These are phyloP conservation scores for Cercis canadensis DNA, from an alignment of 306 rosid genomes.

Conservation along the genomic window DNA sequence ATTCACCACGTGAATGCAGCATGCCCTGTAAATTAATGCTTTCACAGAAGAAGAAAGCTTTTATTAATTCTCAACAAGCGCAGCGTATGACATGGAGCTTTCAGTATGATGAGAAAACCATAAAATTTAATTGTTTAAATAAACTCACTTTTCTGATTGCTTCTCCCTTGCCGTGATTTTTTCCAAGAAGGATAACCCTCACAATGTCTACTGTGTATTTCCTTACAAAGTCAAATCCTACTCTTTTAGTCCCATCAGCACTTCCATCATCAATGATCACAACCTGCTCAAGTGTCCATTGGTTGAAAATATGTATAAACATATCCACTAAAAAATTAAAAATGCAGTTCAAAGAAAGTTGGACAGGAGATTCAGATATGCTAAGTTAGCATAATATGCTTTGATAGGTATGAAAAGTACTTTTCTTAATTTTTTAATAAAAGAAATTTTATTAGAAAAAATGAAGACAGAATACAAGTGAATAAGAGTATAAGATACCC, in stretches of 20 bases:
- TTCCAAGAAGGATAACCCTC: constrained; percentile 90
- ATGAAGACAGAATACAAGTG: too few relatives aligned
- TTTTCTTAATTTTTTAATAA: too few relatives aligned
- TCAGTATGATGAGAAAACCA: constrained; percentile 25
- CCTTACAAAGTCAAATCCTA: constrained; percentile 83
- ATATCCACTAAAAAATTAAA: background rate
- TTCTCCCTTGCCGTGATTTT: constrained; percentile 95
- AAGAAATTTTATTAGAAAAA: too few relatives aligned
- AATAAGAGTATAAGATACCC: too few relatives aligned
- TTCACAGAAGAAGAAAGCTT: constrained; percentile 73
- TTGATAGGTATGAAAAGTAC: constrained; percentile 12
- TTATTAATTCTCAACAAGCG: constrained; percentile 64
- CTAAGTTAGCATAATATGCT: constrained; percentile 12
- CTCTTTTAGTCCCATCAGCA: constrained; percentile 84
- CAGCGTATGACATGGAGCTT: too few relatives aligned
- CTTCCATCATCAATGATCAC: constrained; percentile 93
- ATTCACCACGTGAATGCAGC: constrained; percentile 97
- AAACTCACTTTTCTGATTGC: constrained; percentile 98
- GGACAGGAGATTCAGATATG: constrained; percentile 7
- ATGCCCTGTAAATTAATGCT: constrained; percentile 97
- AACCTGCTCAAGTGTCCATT: constrained; percentile 62
- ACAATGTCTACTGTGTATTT: constrained; percentile 79
- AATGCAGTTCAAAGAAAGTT: constrained; percentile 10
- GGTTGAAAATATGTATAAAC: constrained; percentile 21
- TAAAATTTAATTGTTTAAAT: constrained; percentile 38